Base-by-base conservation (phyloP, 768 basidiomycete genomes). In the Mycena vitilis region DNA sequence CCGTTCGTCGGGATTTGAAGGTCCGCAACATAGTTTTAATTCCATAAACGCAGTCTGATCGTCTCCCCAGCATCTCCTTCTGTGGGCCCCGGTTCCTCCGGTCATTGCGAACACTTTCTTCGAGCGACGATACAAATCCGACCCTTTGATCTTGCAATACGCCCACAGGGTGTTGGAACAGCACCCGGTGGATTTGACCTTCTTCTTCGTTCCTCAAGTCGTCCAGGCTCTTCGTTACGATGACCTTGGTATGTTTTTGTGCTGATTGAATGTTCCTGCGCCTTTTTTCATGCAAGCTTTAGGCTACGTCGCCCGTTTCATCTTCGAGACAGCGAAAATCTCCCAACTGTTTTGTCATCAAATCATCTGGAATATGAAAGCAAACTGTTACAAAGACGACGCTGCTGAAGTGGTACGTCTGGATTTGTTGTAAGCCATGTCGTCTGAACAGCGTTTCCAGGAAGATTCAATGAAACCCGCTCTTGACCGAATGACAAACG, bases 331-430 rank as follows among this genome's bases (percentile, higher is more conserved):
- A 0, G 92, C 97, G 9, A 97, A 95, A 81, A 95, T 99, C 60
- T 99, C 97, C 2, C 96, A 97, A 77, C 80, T 95, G 25, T 99
- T 99, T 83, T 99, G 98, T 76, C 98, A 99, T 77, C 98, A 99
- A 81, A 99, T 99, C 71, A 95, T 99, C 69, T 99, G 98, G 98
- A 99, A 99, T 78, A 99, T 99, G 98, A 97, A 97, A 75, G 98
- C 98, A 6, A 99, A 99, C 75, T 95, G 94, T 69, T 98, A 90
- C 78, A 95, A 93, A 74, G 97, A 96, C 74, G 98, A 99, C 74
- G 82, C 85, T 9, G 95, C 89, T 16, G 96, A 96, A 78, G 84
- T 93, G 66, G 95, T 94, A 74, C 58, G 88, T 82, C 60, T 30
- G 34, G 12, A 23, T 12, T 6, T 55, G 25, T 9, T 12, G 25